phyloP scores from a whole-genome alignment of 306 rosid species.

The Mimosa bimucronata region DNA sequence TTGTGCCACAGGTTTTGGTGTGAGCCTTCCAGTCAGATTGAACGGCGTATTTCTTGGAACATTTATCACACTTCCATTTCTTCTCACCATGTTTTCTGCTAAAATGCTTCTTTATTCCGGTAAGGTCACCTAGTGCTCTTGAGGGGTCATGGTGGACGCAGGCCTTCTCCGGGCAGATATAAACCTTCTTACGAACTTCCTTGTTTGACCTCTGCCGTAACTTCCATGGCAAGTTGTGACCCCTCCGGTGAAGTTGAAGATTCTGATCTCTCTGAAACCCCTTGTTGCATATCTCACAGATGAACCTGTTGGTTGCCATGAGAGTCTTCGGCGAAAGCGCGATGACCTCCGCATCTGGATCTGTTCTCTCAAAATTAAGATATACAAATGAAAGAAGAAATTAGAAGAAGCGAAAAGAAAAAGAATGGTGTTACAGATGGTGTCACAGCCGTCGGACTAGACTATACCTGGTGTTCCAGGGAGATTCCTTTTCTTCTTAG shows the following conservation, averaged over 20 bases:
- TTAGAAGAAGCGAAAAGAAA: not conserved
- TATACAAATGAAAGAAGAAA: not conserved
- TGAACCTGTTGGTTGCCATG: slow-evolving; percentile 90
- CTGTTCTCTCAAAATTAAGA: slow-evolving; percentile 37
- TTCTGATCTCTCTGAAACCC: slow-evolving; percentile 97
- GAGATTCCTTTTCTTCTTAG: slow-evolving; percentile 87
- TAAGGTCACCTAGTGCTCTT: slow-evolving; percentile 92
- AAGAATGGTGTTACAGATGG: too few relatives aligned
- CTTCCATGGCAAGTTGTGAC: slow-evolving; percentile 97
- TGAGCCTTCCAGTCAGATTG: slow-evolving; percentile 99
- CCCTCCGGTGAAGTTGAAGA: slow-evolving; percentile 90
- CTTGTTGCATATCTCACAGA: slow-evolving; percentile 95
- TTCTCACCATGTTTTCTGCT: slow-evolving; percentile 96
- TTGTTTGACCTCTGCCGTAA: slow-evolving; percentile 71
- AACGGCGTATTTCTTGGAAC: slow-evolving; percentile 94
- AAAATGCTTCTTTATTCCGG: slow-evolving; percentile 93
- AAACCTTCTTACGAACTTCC: slow-evolving; percentile 82
- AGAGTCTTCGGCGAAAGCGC: slow-evolving; percentile 89
- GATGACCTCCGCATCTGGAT: slow-evolving; percentile 97
- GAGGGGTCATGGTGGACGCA: slow-evolving; percentile 90
- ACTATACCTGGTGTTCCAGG: slow-evolving; percentile 93
- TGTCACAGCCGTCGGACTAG: too few relatives aligned
- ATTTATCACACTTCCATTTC: slow-evolving; percentile 97
- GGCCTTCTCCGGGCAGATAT: slow-evolving; percentile 85
- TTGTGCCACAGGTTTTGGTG: slow-evolving; percentile 90